Evolutionary conservation across 2,329 filamentous ascomycete genomes (phyloP).

Genomic region (Paecilomyces dactylethromorphus): DNA sequence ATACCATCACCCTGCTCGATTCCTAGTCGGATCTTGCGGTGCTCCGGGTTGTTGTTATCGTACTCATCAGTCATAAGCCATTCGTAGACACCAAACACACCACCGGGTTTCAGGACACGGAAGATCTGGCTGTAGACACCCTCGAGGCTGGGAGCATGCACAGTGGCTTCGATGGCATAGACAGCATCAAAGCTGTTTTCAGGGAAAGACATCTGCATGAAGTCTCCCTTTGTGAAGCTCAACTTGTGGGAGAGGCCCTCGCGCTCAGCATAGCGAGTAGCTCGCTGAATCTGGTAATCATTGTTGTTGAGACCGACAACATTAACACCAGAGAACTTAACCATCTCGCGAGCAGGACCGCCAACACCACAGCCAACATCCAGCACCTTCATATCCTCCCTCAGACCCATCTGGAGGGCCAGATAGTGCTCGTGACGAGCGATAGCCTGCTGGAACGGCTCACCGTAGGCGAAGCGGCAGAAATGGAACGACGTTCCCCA

Average conservation of each 20-base stretch:
- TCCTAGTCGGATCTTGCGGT: conserved; percentile 83
- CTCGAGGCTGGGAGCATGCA: conserved; percentile 83
- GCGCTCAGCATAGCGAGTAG: conserved; percentile 74
- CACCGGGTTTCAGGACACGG: conserved; percentile 91
- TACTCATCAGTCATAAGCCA: conserved; percentile 98
- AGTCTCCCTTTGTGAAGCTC: conserved; percentile 88
- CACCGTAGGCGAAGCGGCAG: conserved; percentile 81
- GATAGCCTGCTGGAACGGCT: conserved; percentile 85
- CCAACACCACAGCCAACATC: conserved; percentile 97
- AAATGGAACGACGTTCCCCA: conserved; percentile 98
- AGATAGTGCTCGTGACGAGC: conserved; percentile 97
- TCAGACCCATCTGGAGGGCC: conserved; percentile 78
- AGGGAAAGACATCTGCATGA: conserved; percentile 98
- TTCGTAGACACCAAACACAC: conserved; percentile 94
- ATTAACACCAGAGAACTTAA: conserved; percentile 87
- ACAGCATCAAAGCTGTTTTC: conserved; percentile 90
- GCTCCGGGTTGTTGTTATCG: conserved; percentile 78
- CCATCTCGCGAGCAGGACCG: conserved; percentile 90
- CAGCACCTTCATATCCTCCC: conserved; percentile 80
- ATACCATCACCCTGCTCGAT: conserved; percentile 97
- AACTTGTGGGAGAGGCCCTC: conserved; percentile 76
- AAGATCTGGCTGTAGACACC: conserved; percentile 93
- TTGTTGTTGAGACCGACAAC: conserved; percentile 97
- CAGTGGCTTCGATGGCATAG: conserved; percentile 95
- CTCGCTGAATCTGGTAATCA: conserved; percentile 96